Base-by-base conservation (phyloP, 164 flowering plant species). In the Vitis labrusca region DNA sequence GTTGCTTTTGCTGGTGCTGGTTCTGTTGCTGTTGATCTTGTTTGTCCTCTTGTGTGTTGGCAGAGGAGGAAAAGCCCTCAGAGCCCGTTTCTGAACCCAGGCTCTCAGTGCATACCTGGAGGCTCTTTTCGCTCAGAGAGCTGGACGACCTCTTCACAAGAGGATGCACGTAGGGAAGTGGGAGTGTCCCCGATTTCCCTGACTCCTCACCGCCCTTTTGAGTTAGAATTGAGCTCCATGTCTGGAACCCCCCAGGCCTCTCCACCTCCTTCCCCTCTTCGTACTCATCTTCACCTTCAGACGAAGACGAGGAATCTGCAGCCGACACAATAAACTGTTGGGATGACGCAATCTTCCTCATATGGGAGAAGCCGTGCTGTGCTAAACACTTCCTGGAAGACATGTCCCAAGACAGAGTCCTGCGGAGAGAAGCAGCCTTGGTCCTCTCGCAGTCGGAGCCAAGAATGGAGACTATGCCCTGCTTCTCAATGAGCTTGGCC, bases 11-110 rank as follows among this genome's bases (percentile, higher is more conserved):
- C 7, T 37, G 44, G 5, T 23, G 2, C 27, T 23, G 27, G 60
- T 30, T 60, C 49, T 37, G 44, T 37, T 37, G 59, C 2, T 70
- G 73, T 16, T 70, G 63, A 10, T 59, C 52, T 32, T 82, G 86
- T 19, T 64, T 27, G 8, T 72, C 66, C 7, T 74, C 72, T 8
- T 79, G 44, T 37, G 44, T 37, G 44, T 37, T 37, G 7, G 44
- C 44, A 37, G 44, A 72, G 3, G 81, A 76, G 9, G 87, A 85
- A 73, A 86, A 88, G 32, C 85, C 85, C 3, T 88, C 98, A 15
- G 95, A 93, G 6, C 98, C 98, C 1, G 93, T 87, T 74, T 93
- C 98, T 6, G 98, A 93, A 48, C 98, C 98, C 17, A 93, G 94
- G 59, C 89, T 86, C 77, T 93, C 98, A 0, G 98, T 93, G 83